Conservation (phyloP, 805 yeast species). For the Yarrowia sp. region DNA sequence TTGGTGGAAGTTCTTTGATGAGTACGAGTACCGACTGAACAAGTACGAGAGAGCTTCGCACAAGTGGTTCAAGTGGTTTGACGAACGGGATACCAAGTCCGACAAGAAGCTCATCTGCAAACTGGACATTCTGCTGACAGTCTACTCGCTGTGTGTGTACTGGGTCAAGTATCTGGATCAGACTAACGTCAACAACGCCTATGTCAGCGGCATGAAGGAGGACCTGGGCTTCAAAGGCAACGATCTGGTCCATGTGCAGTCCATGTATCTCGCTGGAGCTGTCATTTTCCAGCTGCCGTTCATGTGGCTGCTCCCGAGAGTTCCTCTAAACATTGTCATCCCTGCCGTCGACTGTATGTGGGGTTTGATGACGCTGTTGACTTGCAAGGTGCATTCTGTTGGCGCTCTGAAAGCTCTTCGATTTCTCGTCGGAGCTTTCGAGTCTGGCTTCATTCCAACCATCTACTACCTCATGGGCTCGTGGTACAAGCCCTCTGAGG, state of each 20-base stretch:
- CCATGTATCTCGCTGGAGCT: conserved; percentile 71
- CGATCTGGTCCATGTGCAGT: conserved; percentile 62
- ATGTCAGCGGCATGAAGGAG: conserved; percentile 61
- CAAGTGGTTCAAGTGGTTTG: conserved; percentile 49
- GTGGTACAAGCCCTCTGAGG: conserved; percentile 62
- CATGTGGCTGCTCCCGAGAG: conserved; percentile 55
- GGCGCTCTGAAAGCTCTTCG: conserved; percentile 62
- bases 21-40: conserved; percentile 32
- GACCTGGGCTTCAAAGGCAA: conserved; percentile 55
- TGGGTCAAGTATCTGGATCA: conserved; percentile 54
- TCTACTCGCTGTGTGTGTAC: conserved; percentile 56
- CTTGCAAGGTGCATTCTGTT: conserved; percentile 60
- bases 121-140: conserved; percentile 54
- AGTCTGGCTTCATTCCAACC: conserved; percentile 72
- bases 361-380: conserved; percentile 62
- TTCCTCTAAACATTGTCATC: conserved; percentile 66
- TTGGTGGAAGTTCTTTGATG: conserved; percentile 37
- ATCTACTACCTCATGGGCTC: conserved; percentile 66
- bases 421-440: conserved; percentile 63
- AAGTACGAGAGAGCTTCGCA: neutral
- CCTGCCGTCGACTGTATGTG: conserved; percentile 55
- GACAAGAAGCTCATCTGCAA: conserved; percentile 49
- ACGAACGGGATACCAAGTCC: conserved; percentile 48
- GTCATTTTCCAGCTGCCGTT: conserved; percentile 61
- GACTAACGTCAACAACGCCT: conserved; percentile 80